Conservation (phyloP, 768 basidiomycete species). For the Podaxis rugospora region DNA sequence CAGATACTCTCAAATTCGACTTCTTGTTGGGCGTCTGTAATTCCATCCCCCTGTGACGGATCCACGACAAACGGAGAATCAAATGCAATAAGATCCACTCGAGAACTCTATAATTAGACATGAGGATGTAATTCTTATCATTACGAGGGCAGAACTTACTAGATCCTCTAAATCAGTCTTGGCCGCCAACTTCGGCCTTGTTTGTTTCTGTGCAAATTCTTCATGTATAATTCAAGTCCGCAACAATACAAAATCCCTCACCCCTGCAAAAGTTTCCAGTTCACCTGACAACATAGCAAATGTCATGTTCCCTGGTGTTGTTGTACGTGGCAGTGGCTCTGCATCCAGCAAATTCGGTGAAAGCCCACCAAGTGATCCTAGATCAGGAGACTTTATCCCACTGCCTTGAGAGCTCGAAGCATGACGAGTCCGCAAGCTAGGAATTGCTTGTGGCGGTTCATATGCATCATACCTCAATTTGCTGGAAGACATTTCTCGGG, state of each 20-base stretch:
- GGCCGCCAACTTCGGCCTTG: not conserved
- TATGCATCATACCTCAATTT: slow-evolving; percentile 71
- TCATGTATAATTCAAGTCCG: not conserved
- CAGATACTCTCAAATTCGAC: slow-evolving; percentile 55
- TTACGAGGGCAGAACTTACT: slow-evolving; percentile 13
- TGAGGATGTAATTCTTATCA: slow-evolving; percentile 2
- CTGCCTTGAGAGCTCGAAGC: slow-evolving; percentile 22
- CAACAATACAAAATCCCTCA: slow-evolving; percentile 4
- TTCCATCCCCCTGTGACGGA: slow-evolving; percentile 20
- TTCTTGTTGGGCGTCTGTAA: slow-evolving; percentile 10
- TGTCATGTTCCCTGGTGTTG: slow-evolving; percentile 43
- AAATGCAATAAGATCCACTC: slow-evolving; percentile 64
- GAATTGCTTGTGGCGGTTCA: slow-evolving; percentile 50
- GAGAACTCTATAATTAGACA: slow-evolving; percentile 20
- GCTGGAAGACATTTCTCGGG: slow-evolving; percentile 19
- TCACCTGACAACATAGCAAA: slow-evolving; percentile 25
- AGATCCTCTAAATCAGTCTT: slow-evolving; percentile 15
- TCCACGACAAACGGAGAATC: slow-evolving; percentile 67
- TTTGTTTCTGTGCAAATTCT: not conserved
- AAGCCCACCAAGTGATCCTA: slow-evolving; percentile 15
- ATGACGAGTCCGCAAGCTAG: slow-evolving; percentile 35
- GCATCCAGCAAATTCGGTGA: not conserved
- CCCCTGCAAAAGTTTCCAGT: slow-evolving; percentile 24
- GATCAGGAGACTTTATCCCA: slow-evolving; percentile 29
- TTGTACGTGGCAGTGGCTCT: slow-evolving; percentile 21